phyloP scores from a whole-genome alignment of 23 red algal genomes.

The Gracilaria gracilis region DNA sequence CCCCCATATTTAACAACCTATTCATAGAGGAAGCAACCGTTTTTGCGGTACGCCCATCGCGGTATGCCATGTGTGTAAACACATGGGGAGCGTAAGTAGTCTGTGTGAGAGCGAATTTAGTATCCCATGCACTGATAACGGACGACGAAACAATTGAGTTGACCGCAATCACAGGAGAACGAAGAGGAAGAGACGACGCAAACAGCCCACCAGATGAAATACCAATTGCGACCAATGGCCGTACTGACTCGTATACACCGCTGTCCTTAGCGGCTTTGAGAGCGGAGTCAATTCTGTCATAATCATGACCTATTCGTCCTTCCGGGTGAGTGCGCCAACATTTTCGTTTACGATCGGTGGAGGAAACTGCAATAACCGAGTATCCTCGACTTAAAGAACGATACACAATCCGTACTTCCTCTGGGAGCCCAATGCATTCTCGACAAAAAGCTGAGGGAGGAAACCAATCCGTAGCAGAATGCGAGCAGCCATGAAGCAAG shows the following conservation, averaged over 20 bases:
- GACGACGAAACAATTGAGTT: slow-evolving; percentile 52
- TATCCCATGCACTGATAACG: background rate
- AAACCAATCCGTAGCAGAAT: slow-evolving; percentile 70
- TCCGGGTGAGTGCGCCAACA: slow-evolving; percentile 52
- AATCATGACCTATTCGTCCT: slow-evolving; percentile 22
- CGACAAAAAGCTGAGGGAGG: slow-evolving; percentile 8
- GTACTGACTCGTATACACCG: background rate
- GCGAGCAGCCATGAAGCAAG: slow-evolving; percentile 56
- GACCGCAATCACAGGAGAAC: slow-evolving; percentile 30
- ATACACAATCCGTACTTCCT: slow-evolving; percentile 23
- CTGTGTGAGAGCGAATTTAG: background rate
- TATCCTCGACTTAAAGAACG: slow-evolving; percentile 22
- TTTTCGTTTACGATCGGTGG: slow-evolving; percentile 53
- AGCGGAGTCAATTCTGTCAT: slow-evolving; percentile 45
- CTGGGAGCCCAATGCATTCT: slow-evolving; percentile 57
- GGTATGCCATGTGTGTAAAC: slow-evolving; percentile 54
- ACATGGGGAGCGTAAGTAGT: slow-evolving; percentile 49
- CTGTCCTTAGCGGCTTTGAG: background rate
- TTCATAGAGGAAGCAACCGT: slow-evolving; percentile 18
- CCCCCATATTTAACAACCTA: slow-evolving; percentile 12
- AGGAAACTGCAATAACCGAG: slow-evolving; percentile 65
- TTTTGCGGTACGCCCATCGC: slow-evolving; percentile 34
- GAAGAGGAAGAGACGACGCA: slow-evolving; percentile 45
- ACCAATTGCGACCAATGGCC: slow-evolving; percentile 45
- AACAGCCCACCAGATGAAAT: slow-evolving; percentile 59